phyloP scores from a whole-genome alignment of 2,329 filamentous ascomycete genomes.

The Trichoderma koningiopsis region DNA sequence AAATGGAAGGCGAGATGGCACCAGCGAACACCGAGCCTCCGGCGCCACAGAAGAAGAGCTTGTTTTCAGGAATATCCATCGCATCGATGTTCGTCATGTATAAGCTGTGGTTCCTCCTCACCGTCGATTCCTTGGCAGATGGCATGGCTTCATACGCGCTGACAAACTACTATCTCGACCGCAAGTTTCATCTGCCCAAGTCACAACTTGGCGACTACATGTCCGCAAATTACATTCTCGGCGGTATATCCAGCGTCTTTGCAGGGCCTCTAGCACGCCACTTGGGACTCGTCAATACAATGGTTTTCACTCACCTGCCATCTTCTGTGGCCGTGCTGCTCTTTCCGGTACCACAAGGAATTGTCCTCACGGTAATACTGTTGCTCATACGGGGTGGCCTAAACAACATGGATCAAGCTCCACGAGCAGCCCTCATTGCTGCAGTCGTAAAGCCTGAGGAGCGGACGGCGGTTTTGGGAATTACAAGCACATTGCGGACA shows the following conservation, averaged over 20 bases:
- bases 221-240: conserved; percentile 56
- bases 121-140: conserved; percentile 65
- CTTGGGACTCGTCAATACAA: conserved; percentile 65
- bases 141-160: conserved; percentile 63
- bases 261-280: conserved; percentile 59
- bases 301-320: conserved; percentile 64
- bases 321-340: conserved; percentile 63
- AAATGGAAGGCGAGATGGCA: conserved; percentile 25
- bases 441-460: conserved; percentile 66
- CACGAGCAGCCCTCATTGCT: conserved; percentile 66
- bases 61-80: conserved; percentile 57
- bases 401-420: conserved; percentile 71
- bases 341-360: conserved; percentile 56
- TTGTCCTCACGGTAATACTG: conserved; percentile 56
- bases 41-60: neutral
- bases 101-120: conserved; percentile 65
- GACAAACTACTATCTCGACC: conserved; percentile 61
- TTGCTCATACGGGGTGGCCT: conserved; percentile 62
- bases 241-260: conserved; percentile 56
- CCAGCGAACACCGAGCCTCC: neutral
- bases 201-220: conserved; percentile 62
- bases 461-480: conserved; percentile 70
- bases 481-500: conserved; percentile 63
- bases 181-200: conserved; percentile 58
- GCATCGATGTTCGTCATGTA: conserved; percentile 62